Evolutionary conservation across 345 rosid species (phyloP).

Genomic region (Heritiera fomes): DNA sequence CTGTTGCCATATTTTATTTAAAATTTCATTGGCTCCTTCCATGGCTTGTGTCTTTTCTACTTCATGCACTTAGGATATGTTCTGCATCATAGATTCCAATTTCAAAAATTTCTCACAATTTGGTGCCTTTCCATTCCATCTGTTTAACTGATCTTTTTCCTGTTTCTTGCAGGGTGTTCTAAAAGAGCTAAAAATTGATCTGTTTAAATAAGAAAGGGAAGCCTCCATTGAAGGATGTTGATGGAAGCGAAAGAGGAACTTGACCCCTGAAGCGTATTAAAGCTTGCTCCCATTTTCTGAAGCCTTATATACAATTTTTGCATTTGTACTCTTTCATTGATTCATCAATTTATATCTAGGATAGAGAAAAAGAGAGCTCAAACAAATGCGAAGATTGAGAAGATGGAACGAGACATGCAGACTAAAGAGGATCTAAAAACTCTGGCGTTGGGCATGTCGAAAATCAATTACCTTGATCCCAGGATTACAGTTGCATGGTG

Average conservation of each 20-base stretch:
- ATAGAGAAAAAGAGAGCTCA: constrained; percentile 72
- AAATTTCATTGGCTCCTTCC: not conserved
- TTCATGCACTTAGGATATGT: not conserved
- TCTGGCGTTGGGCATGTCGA: constrained; percentile 93
- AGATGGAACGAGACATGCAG: constrained; percentile 64
- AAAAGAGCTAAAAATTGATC: constrained; percentile 67
- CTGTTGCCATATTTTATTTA: not conserved
- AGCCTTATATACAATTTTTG: not conserved
- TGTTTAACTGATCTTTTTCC: constrained; percentile 21
- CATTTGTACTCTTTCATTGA: constrained; percentile 1
- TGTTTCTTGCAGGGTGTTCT: constrained; percentile 50
- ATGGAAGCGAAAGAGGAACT: constrained; percentile 84
- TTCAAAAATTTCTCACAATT: not conserved
- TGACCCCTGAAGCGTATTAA: constrained; percentile 79
- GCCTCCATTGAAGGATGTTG: constrained; percentile 78
- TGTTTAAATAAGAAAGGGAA: constrained; percentile 85
- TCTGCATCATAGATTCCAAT: not conserved
- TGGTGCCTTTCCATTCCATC: constrained; percentile 7
- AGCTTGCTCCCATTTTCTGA: constrained; percentile 22
- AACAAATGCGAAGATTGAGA: constrained; percentile 67
- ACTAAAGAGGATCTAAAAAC: constrained; percentile 92
- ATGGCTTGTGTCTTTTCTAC: not conserved
- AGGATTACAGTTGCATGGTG: constrained; percentile 99
- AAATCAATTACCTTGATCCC: constrained; percentile 95
- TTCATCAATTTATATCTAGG: constrained; percentile 41